Evolutionary conservation across 2,329 filamentous ascomycete genomes (phyloP), one percentile per base, ranked within the genome.

Genomic region (Aspergillus texensis): DNA sequence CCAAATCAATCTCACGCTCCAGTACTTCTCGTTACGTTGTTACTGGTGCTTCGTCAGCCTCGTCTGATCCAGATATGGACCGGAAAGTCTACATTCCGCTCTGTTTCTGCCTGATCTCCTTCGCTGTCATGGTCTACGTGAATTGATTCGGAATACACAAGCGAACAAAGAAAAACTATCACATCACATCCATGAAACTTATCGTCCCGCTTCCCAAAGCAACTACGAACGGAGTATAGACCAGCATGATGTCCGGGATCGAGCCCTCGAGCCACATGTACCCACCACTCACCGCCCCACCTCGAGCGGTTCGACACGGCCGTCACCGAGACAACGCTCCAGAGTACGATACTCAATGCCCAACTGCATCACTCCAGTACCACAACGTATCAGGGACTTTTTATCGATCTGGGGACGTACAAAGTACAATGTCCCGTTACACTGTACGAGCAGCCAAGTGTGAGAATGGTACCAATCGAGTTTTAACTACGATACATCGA

Each of bases 91-190:
- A 75, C 54, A 76, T 77, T 39, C 74, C 75, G 19, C 69, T 77
- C 30, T 77, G 75, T 63, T 75, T 77, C 69, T 77, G 75, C 63
- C 67, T 77, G 57, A 71, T 77, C 64, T 77, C 75, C 39, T 77
- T 77, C 63, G 75, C 74, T n/a, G 75, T 77, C 58, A 72, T 77
- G 68, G 69, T 74, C 63, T 77, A 75, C 63, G 62, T 71, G 68
- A 73, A 76, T 67, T 77, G 67, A 69, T 64, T 53, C 32, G 34
- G 21, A 39, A 36, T 14, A 26, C 52, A 21, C 19, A 55, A 55
- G 32, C 9, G 52, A 36, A 54, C 52, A 36, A 54, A 54, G 30
- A 21, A 54, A 10, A 34, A 6, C 16, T 6, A 32, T 34, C 48
- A 14, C 9, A 32, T 34, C 48, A 14, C 19, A 1, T 36, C 28